These are phyloP conservation scores for Begonia masoniana DNA, from an alignment of 306 rosid species.

Conservation along the genomic window DNA sequence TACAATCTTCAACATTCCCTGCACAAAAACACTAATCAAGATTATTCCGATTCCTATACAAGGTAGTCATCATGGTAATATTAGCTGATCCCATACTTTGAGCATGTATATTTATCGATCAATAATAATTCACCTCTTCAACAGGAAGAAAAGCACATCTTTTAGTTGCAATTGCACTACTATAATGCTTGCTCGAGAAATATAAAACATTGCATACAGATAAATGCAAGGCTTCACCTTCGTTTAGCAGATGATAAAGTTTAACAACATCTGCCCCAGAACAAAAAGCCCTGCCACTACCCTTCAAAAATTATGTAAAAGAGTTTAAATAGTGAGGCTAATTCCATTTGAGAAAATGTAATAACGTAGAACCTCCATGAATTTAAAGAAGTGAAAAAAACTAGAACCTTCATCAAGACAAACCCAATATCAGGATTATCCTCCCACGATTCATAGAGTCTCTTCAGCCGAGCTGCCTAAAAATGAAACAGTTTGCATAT, in stretches of 20 bases:
- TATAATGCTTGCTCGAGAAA: neutral
- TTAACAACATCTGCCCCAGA: slow-evolving; percentile 74
- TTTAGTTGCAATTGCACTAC: neutral
- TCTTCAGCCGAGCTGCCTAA: slow-evolving; percentile 69
- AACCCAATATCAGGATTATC: slow-evolving; percentile 79
- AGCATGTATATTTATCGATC: too few relatives aligned
- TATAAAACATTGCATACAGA: neutral
- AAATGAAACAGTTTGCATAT: slow-evolving; percentile 9
- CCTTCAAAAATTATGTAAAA: slow-evolving; percentile 40
- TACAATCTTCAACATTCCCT: slow-evolving; percentile 71
- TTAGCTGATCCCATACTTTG: too few relatives aligned
- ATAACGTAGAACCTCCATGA: slow-evolving; percentile 3
- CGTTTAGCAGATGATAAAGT: slow-evolving; percentile 46
- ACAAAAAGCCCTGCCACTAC: slow-evolving; percentile 86
- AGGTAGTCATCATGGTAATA: too few relatives aligned
- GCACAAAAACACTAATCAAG: slow-evolving; percentile 11
- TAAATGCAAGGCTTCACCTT: slow-evolving; percentile 32
- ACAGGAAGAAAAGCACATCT: too few relatives aligned
- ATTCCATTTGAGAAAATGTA: neutral
- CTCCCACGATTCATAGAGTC: slow-evolving; percentile 92
- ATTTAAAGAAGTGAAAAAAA: neutral
- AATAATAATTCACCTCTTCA: too few relatives aligned
- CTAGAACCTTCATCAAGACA: slow-evolving; percentile 79
- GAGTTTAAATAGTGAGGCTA: slow-evolving; percentile 13
- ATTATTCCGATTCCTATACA: neutral